Percentiles rank a stretch among this genome's conserved stretches.
phyloP scores from a whole-genome alignment of 176 grass and related monocot genomes.

The Saccharum spontaneum region DNA sequence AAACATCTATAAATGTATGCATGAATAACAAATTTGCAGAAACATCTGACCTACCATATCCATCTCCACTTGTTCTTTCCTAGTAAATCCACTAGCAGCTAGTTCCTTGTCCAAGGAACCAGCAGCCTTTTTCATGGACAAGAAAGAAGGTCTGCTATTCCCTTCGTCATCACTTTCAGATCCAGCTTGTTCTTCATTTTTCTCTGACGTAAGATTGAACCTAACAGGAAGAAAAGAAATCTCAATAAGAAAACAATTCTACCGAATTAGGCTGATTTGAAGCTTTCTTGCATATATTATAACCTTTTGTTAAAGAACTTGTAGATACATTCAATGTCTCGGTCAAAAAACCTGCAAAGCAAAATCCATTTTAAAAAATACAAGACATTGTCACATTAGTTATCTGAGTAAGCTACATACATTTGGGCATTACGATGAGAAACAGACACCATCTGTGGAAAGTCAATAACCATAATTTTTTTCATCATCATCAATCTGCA shows the following conservation, averaged over 20 bases:
- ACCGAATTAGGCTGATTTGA: not conserved
- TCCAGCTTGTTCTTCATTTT: conserved; percentile 38
- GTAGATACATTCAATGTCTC: conserved; percentile 88
- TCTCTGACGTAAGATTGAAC: conserved; percentile 79
- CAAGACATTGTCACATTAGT: not conserved
- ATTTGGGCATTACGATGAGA: conserved; percentile 93
- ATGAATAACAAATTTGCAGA: conserved; percentile 11
- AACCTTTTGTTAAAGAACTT: conserved; percentile 97
- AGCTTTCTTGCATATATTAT: conserved; percentile 18
- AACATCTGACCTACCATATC: conserved; percentile 52
- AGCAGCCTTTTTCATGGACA: conserved; percentile 57
- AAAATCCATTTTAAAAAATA: not conserved
- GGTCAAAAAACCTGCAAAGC: conserved; percentile 88
- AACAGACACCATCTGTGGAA: conserved; percentile 98
- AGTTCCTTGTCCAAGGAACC: conserved; percentile 83
- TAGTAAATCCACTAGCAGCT: conserved; percentile 89
- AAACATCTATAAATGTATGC: not conserved
- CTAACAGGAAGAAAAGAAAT: conserved; percentile 40
- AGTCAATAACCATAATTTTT: conserved; percentile 85
- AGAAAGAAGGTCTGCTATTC: conserved; percentile 64
- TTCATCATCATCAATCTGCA: conserved; percentile 86
- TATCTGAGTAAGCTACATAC: conserved; percentile 42
- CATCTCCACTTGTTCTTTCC: conserved; percentile 82
- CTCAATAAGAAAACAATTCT: conserved; percentile 13
- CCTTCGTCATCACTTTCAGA: conserved; percentile 54